Evolutionary conservation across 2,329 filamentous ascomycete genomes (phyloP).

Genomic region (Xylariaceae sp.): DNA sequence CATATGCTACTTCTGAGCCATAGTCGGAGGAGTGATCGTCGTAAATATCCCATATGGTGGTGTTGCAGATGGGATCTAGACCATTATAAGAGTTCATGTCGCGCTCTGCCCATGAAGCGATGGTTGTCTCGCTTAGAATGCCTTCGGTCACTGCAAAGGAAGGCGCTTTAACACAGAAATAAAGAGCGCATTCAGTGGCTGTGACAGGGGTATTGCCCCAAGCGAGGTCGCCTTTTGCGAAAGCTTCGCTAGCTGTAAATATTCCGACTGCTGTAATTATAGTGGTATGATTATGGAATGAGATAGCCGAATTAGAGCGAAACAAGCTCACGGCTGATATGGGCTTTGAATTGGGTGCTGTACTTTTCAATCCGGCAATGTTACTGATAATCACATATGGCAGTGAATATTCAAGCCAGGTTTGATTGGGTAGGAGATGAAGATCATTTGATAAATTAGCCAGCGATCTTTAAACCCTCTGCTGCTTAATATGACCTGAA

Average conservation of each 20-base stretch:
- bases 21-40: neutral
- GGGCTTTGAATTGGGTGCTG: no score
- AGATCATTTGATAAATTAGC: no score
- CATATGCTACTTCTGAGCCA: no score
- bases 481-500: no score
- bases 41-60: neutral
- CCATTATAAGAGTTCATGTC: neutral
- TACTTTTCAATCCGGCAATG: no score
- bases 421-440: no score
- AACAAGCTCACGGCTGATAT: neutral
- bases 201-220: slow-evolving; percentile 19
- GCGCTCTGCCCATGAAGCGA: slow-evolving; percentile 2
- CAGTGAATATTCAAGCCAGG: no score
- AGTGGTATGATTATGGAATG: slow-evolving; percentile 1
- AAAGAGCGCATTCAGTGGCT: slow-evolving; percentile 24
- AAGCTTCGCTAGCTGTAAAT: neutral
- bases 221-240: neutral
- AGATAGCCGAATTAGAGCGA: neutral
- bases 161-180: slow-evolving; percentile 20
- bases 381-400: no score
- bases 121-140: neutral
- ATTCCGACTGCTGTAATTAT: slow-evolving; percentile 4
- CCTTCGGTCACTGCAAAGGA: slow-evolving; percentile 5
- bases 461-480: no score
- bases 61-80: neutral